Percentiles rank a stretch among this genome's conserved stretches.
Conservation (phyloP, 2,329 filamentous ascomycete species). For the Clonostachys solani region DNA sequence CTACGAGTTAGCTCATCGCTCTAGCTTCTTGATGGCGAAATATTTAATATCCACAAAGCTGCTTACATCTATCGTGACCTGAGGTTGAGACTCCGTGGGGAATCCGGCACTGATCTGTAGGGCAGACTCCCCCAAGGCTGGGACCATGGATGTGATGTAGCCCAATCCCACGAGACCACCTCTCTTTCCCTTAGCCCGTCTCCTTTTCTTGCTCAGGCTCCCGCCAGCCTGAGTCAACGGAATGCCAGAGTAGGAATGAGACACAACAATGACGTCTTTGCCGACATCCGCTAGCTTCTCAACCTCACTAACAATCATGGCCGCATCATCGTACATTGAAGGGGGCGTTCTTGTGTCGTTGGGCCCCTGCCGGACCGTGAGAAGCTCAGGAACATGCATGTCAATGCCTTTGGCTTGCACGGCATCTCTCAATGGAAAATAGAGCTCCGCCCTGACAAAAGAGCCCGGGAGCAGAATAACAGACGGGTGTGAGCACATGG, state of each 20-base stretch:
- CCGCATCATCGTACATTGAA: slow-evolving; percentile 27
- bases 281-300: slow-evolving; percentile 23
- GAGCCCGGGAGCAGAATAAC: slow-evolving; percentile 1
- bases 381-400: background rate
- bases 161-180: slow-evolving; percentile 27
- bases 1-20: no score
- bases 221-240: slow-evolving; percentile 17
- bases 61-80: no score
- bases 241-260: slow-evolving; percentile 2
- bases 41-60: no score
- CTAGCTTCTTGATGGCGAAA: no score
- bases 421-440: background rate
- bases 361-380: background rate
- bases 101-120: no score
- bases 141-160: slow-evolving; percentile 17
- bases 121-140: background rate
- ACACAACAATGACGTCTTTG: slow-evolving; percentile 3
- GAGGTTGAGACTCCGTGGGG: no score
- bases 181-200: slow-evolving; percentile 23
- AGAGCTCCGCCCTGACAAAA: background rate
- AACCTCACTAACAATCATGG: slow-evolving; percentile 20
- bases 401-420: background rate
- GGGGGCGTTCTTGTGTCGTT: slow-evolving; percentile 3
- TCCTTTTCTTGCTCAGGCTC: slow-evolving; percentile 23
- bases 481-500: background rate